phyloP scores from a whole-genome alignment of 23 red algal genomes.

The Gracilaria gracilis region DNA sequence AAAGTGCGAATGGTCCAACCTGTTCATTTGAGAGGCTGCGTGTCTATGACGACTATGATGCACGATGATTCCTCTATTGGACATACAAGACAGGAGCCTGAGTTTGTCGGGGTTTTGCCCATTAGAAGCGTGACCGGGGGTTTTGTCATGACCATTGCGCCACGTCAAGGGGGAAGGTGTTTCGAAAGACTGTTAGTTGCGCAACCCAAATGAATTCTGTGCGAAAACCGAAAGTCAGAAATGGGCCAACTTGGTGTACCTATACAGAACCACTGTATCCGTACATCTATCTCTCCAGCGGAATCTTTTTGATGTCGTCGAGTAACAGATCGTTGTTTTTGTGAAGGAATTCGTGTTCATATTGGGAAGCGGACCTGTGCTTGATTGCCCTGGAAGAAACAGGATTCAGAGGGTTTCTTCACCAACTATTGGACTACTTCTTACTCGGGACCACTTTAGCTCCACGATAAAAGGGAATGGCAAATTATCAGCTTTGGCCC shows the following conservation, averaged over 20 bases:
- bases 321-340: neutral
- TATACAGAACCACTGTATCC: neutral
- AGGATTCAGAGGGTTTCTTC: neutral
- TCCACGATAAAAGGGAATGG: neutral
- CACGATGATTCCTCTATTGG: neutral
- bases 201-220: neutral
- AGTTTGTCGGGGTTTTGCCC: neutral
- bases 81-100: neutral
- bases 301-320: neutral
- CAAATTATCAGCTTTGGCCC: slow-evolving; percentile 6
- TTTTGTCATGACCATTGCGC: neutral
- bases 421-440: neutral
- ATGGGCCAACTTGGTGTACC: neutral
- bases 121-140: neutral
- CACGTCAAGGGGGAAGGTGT: neutral
- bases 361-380: neutral
- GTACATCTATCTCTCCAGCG: neutral
- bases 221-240: neutral
- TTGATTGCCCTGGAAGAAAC: neutral
- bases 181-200: neutral
- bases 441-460: neutral
- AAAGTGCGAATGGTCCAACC: neutral
- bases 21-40: neutral
- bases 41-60: neutral
- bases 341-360: neutral